A percentile compares a stretch with the other conserved stretches of the same genome.
Conservation (phyloP, 805 yeast species). For the Tetrapisispora taiwanensis region DNA sequence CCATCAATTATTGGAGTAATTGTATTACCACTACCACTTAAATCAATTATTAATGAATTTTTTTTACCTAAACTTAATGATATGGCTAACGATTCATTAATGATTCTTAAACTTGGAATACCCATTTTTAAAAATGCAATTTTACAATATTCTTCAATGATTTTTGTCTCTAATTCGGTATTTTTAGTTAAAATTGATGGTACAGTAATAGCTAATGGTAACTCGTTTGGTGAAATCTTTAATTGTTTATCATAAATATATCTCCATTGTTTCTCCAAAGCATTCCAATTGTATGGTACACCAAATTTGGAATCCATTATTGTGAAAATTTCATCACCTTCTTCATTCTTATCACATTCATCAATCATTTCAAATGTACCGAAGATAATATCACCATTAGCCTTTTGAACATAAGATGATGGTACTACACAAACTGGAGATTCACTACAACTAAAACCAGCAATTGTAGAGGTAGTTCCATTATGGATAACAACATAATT, state of each 20-base stretch:
- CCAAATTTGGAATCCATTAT: conserved; percentile 46
- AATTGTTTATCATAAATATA: conserved; percentile 45
- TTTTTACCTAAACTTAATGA: conserved; percentile 70
- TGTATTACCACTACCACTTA: conserved; percentile 59
- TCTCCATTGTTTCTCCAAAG: conserved; percentile 55
- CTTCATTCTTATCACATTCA: conserved; percentile 6
- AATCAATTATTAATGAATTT: conserved; percentile 69
- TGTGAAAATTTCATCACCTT: conserved; percentile 34
- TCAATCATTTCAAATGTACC: conserved; percentile 25
- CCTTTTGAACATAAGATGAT: conserved; percentile 40
- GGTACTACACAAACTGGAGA: conserved; percentile 50
- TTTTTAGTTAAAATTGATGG: conserved; percentile 16
- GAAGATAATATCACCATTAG: conserved; percentile 14
- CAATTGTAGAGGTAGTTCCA: conserved; percentile 54
- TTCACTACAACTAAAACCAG: conserved; percentile 56
- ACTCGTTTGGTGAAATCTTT: conserved; percentile 46
- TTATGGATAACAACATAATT: conserved; percentile 65
- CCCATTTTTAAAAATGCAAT: conserved; percentile 64
- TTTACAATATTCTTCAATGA: conserved; percentile 55
- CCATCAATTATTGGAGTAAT: conserved; percentile 78
- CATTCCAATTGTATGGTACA: conserved; percentile 62
- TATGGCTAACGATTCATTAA: conserved; percentile 68
- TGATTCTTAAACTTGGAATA: conserved; percentile 68
- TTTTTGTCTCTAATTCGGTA: conserved; percentile 15
- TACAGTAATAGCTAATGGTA: conserved; percentile 48